phyloP scores from a whole-genome alignment of 176 grass and related monocot genomes.

The Oryza punctata region DNA sequence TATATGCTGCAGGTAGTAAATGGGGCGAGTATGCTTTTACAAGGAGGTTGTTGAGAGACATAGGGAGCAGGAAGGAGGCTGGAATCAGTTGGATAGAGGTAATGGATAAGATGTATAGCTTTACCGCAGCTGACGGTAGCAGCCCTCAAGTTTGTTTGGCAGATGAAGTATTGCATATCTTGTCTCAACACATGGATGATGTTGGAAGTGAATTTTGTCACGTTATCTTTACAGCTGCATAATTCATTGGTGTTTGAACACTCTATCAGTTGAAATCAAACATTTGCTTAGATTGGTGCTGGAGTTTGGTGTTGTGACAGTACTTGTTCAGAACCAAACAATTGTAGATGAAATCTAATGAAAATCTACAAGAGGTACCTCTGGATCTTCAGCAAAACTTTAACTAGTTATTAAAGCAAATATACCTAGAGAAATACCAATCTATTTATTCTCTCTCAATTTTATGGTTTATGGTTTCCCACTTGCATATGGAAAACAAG shows the following conservation, averaged over 20 bases:
- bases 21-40: slow-evolving; percentile 57
- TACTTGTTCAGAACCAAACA: background rate
- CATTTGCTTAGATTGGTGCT: background rate
- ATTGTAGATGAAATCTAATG: background rate
- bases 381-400: background rate
- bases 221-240: slow-evolving; percentile 20
- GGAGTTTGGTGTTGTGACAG: background rate
- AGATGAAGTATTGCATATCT: slow-evolving; percentile 43
- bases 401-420: background rate
- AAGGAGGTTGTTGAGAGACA: slow-evolving; percentile 49
- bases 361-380: background rate
- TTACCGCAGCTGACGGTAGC: slow-evolving; percentile 54
- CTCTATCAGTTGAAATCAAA: slow-evolving; percentile 17
- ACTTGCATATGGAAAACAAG: background rate
- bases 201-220: slow-evolving; percentile 9
- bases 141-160: slow-evolving; percentile 46
- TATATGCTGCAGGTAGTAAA: slow-evolving; percentile 62
- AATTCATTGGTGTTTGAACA: slow-evolving; percentile 17
- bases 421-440: background rate
- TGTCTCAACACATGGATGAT: slow-evolving; percentile 58
- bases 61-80: slow-evolving; percentile 47
- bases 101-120: slow-evolving; percentile 44
- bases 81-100: slow-evolving; percentile 64
- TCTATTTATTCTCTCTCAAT: background rate
- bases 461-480: background rate